phyloP scores from a whole-genome alignment of 805 yeast species.

The Alloascoidea africana region DNA sequence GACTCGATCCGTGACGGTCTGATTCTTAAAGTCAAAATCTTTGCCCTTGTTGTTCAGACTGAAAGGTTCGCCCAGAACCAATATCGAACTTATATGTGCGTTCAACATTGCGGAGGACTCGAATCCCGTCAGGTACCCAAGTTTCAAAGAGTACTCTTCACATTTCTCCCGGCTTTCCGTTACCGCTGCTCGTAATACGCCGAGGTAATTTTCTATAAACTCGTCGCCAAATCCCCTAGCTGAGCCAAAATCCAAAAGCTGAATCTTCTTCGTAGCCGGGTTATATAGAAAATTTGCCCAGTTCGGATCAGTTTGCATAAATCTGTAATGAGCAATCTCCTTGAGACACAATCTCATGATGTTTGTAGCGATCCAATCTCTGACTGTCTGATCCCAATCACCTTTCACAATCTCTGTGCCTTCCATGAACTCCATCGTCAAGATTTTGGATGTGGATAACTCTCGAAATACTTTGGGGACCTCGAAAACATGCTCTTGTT shows the following conservation, averaged over 20 bases:
- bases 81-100: slow-evolving; percentile 84
- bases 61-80: slow-evolving; percentile 90
- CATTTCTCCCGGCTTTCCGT: slow-evolving; percentile 48
- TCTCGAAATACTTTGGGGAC: slow-evolving; percentile 76
- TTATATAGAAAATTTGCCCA: slow-evolving; percentile 97
- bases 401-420: slow-evolving; percentile 77
- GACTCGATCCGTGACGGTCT: slow-evolving; percentile 90
- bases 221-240: slow-evolving; percentile 61
- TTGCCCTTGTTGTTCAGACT: slow-evolving; percentile 26
- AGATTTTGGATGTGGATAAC: slow-evolving; percentile 64
- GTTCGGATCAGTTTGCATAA: slow-evolving; percentile 98
- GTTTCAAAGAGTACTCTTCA: slow-evolving; percentile 44
- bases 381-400: slow-evolving; percentile 55
- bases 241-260: slow-evolving; percentile 91
- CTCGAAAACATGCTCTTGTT: slow-evolving; percentile 43
- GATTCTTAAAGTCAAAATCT: slow-evolving; percentile 59
- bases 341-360: slow-evolving; percentile 76
- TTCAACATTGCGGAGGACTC: slow-evolving; percentile 79
- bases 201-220: slow-evolving; percentile 56
- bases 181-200: slow-evolving; percentile 62
- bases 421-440: slow-evolving; percentile 80
- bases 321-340: slow-evolving; percentile 73
- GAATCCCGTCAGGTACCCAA: slow-evolving; percentile 86
- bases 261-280: slow-evolving; percentile 51
- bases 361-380: slow-evolving; percentile 68